A percentile compares a stretch with the other conserved stretches of the same genome.
Evolutionary conservation across 202 grass and related monocot species (phyloP).

Genomic region (Sporobolus alterniflorus): DNA sequence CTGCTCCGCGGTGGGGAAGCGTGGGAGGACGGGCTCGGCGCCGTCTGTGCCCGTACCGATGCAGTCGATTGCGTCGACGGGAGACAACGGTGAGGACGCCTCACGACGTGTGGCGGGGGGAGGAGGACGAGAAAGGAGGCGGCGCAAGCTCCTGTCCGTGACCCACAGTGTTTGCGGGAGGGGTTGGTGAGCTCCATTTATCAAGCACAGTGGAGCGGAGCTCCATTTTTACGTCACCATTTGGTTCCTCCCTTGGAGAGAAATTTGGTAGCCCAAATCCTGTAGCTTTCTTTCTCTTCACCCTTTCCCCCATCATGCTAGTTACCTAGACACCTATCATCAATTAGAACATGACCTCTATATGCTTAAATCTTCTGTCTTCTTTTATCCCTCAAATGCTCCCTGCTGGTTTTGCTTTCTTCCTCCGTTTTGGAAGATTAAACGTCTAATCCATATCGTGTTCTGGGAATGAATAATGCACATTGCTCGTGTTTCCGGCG

Average conservation of each 20-base stretch:
- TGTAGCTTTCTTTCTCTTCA: slow-evolving; percentile 21
- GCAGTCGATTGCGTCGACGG: slow-evolving; percentile 52
- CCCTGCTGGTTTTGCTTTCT: slow-evolving; percentile 30
- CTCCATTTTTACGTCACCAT: too few species aligned
- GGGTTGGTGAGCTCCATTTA: too few species aligned
- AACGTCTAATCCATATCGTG: slow-evolving; percentile 42
- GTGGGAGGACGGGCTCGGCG: slow-evolving; percentile 6
- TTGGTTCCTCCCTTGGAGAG: too few species aligned
- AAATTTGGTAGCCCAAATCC: too few species aligned
- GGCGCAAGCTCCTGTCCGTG: too few species aligned
- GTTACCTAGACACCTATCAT: slow-evolving; percentile 34
- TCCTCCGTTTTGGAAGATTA: slow-evolving; percentile 33
- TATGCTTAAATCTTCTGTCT: slow-evolving; percentile 10
- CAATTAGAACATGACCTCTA: slow-evolving; percentile 29
- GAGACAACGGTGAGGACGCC: neutral
- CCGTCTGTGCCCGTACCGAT: slow-evolving; percentile 56
- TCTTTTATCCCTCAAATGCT: slow-evolving; percentile 45
- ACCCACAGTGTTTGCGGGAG: too few species aligned
- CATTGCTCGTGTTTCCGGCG: neutral
- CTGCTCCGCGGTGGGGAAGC: neutral
- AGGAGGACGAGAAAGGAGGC: slow-evolving; percentile 14
- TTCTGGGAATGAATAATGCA: neutral
- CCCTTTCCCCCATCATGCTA: slow-evolving; percentile 33
- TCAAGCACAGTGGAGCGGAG: too few species aligned
- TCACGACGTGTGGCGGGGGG: slow-evolving; percentile 32